Evolutionary conservation across 176 grass and related monocot species (phyloP).

Genomic region (Juncus effusus): DNA sequence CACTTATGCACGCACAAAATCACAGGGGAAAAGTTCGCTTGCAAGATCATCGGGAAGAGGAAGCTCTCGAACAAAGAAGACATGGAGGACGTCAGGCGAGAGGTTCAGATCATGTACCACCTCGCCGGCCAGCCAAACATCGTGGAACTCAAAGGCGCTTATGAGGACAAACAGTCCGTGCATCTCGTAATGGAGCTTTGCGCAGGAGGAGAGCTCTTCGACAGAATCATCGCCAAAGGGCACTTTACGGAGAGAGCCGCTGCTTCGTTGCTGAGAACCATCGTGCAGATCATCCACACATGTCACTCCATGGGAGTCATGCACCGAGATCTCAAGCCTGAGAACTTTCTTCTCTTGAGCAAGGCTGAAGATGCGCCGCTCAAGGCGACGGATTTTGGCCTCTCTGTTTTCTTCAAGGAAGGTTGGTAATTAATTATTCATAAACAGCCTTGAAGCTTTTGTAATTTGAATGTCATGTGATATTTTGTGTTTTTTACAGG

Average conservation of each 20-base stretch:
- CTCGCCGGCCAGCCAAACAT: constrained; percentile 85
- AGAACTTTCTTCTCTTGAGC: constrained; percentile 84
- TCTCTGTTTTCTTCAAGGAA: constrained; percentile 91
- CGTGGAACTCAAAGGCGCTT: constrained; percentile 83
- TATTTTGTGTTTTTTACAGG: constrained; percentile 25
- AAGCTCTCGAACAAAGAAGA: constrained; percentile 92
- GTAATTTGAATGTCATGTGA: background rate
- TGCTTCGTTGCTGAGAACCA: constrained; percentile 69
- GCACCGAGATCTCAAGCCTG: constrained; percentile 91
- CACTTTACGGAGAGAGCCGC: constrained; percentile 85
- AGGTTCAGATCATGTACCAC: constrained; percentile 99
- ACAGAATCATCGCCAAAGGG: constrained; percentile 77
- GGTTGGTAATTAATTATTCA: constrained; percentile 13
- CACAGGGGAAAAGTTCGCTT: constrained; percentile 73
- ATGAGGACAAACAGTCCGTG: constrained; percentile 91
- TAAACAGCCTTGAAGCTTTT: background rate
- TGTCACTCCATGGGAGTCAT: constrained; percentile 95
- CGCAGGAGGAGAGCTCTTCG: constrained; percentile 90
- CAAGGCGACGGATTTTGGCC: constrained; percentile 82
- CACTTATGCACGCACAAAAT: constrained; percentile 87
- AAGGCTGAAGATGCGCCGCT: constrained; percentile 73
- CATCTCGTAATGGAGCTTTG: constrained; percentile 98
- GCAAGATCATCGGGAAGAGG: constrained; percentile 89
- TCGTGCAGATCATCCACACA: constrained; percentile 88
- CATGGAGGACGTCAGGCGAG: constrained; percentile 81